Base-by-base conservation (phyloP, 2,329 filamentous ascomycete species). In the Phaeophleospora eucalypticola region DNA sequence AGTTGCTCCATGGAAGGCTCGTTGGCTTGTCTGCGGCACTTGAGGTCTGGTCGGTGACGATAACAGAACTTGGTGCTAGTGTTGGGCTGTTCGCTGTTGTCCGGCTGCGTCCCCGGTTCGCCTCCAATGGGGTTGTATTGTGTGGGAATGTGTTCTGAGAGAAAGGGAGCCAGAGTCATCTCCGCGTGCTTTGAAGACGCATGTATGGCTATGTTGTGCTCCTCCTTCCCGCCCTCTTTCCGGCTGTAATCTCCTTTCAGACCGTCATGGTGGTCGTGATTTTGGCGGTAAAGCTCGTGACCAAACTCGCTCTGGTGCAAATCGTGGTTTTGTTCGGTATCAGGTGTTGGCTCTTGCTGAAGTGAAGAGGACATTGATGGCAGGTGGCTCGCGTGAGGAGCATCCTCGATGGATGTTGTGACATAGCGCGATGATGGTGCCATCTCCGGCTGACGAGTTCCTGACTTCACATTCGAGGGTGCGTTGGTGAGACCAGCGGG, bases 1-100 rank as follows among this genome's bases (percentile, higher is more conserved):
- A 98, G 80, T 65, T 90, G 84, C 58, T 91, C 88, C 93, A 98
- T 98, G 54, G 93, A 93, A 38, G 86, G 85, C 71, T 97, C 93
- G 71, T 97, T 90, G 48, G 89, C 90, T 53, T 94, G 89, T 51
- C 89, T 82, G 51, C 90, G 80, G 71, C 93, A 98, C 71, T 96
- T 95, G 44, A 91, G 82, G 68, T 97, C 93, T 2, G 93, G 93
- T 44, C 87, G 80, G 68, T 98, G 93, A 46, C 93, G 84, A 68
- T 98, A 98, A 72, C 93, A 98, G 72, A 86, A 97, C 67, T 87
- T 93, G 58, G 89, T 94, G 66, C 90, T 95, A 77, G 79, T 52
- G 65, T 45, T 61, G 57, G 47, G 59, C 46, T 58, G 68, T 9
- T 47, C 49, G 16, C 19, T 21, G 15, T 53, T 41, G 68, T 68